These are phyloP conservation scores for Lotmaria passim DNA, from an alignment of 208 protist species.

Conservation along the genomic window DNA sequence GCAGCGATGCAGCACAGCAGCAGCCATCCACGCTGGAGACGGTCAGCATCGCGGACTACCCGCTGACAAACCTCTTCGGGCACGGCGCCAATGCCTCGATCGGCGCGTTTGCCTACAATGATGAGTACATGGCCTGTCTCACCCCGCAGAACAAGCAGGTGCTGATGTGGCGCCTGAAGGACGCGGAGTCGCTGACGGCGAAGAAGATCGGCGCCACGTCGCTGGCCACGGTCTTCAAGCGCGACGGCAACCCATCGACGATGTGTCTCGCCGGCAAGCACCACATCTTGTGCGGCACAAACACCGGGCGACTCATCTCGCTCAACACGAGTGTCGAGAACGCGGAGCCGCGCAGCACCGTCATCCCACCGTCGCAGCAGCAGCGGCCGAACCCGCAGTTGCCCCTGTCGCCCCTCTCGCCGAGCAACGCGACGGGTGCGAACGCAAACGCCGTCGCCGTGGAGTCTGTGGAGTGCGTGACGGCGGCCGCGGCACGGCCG, in stretches of 20 bases:
- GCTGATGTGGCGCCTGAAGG: slow-evolving; percentile 56
- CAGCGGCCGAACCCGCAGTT: slow-evolving; percentile 23
- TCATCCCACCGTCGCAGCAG: slow-evolving; percentile 41
- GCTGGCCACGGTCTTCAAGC: slow-evolving; percentile 49
- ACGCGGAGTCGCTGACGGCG: slow-evolving; percentile 58
- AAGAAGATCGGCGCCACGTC: slow-evolving; percentile 42
- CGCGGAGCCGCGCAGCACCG: slow-evolving; percentile 46
- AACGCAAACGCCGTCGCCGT: slow-evolving; percentile 19
- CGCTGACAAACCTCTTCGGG: slow-evolving; percentile 60
- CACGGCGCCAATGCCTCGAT: slow-evolving; percentile 52
- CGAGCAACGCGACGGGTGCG: neutral
- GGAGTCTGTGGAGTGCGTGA: slow-evolving; percentile 68
- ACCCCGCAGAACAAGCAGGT: slow-evolving; percentile 48
- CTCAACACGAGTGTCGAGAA: slow-evolving; percentile 72
- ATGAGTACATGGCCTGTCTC: slow-evolving; percentile 76
- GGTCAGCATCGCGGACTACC: slow-evolving; percentile 48
- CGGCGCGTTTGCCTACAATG: slow-evolving; percentile 81
- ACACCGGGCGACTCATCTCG: slow-evolving; percentile 73
- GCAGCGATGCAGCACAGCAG: slow-evolving; percentile 28
- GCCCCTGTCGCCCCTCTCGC: slow-evolving; percentile 19
- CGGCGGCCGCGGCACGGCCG: slow-evolving; percentile 58
- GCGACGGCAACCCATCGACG: slow-evolving; percentile 64
- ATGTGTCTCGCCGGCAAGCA: slow-evolving; percentile 84
- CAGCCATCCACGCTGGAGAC: slow-evolving; percentile 18
- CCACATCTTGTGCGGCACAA: slow-evolving; percentile 81